A percentile compares a stretch with the other conserved stretches of the same genome.
Conservation (phyloP, 495 filamentous ascomycete species). For the Penicillium maclennaniae region DNA sequence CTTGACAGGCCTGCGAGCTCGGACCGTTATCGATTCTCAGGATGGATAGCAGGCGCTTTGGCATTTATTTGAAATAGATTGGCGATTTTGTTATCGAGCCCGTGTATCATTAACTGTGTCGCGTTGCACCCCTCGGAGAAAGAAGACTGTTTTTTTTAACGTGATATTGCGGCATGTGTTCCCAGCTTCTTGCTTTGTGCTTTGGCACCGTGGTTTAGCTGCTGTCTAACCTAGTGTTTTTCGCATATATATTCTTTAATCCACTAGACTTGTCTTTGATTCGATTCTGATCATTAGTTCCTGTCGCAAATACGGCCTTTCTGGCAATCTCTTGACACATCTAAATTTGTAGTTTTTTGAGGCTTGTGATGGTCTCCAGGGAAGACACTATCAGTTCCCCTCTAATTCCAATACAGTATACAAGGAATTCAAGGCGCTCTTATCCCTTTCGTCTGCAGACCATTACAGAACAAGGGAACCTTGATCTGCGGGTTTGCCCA, state of each 20-base stretch:
- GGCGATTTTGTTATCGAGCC: conserved; percentile 22
- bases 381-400: too few species aligned
- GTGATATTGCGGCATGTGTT: conserved; percentile 17
- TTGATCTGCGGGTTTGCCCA: too few species aligned
- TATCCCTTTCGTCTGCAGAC: too few species aligned
- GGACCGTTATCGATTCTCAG: conserved; percentile 23
- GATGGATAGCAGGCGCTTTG: conserved; percentile 18
- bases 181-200: conserved; percentile 23
- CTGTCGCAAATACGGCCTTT: not conserved
- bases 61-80: conserved; percentile 22
- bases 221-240: conserved; percentile 13
- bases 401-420: too few species aligned
- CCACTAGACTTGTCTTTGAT: conserved; percentile 23
- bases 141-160: conserved; percentile 31
- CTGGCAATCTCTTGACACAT: too few species aligned
- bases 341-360: too few species aligned
- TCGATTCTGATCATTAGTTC: not conserved
- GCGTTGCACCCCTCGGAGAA: conserved; percentile 37
- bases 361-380: too few species aligned
- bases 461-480: too few species aligned
- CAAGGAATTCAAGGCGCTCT: too few species aligned
- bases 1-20: conserved; percentile 6
- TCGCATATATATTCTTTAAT: conserved; percentile 30
- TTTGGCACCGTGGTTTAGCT: conserved; percentile 19
- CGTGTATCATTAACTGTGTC: conserved; percentile 38